Evolutionary conservation across 768 basidiomycete species (phyloP), one percentile per base, ranked within the genome.

Genomic region (Xerocomellus intermedius): DNA sequence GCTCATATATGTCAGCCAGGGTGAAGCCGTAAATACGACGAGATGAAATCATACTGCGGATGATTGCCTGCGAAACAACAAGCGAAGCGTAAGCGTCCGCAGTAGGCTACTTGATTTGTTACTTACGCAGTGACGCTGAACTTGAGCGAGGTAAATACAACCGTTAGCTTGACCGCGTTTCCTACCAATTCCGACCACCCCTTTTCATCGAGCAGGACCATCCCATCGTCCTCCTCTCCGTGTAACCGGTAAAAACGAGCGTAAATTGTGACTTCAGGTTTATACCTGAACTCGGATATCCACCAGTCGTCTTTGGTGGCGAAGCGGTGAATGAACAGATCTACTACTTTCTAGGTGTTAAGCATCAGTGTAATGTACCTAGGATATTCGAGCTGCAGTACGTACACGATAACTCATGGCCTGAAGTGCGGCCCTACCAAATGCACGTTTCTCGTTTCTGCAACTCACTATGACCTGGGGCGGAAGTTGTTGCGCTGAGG

Each of bases 291-390:
- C 44, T 70, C 69, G 36, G 69, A 72, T 69, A 70, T 64, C 70
- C 70, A 70, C 69, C 69, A 70, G 22, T 70, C 69, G 44, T 70
- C 69, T 41, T 70, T 70, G 46, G 70, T 70, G 21, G 69, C 69
- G 36, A 70, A 70, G 22, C 69, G 71, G 33, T 70, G 71, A 5
- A 70, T 65, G 52, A 70, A 70, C 24, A 72, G 17, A 21, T 70
- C 69, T 36, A 60, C 59, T 28, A 54, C 69, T 67, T 69, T 70
- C 69, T 70, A 52, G n/a, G n/a, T 35, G 38, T 35, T 21, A 19
- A 8, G 32, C 14, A 38, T 70, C 49, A 65, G 54, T 36, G 47
- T 26, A 21, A 35, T 54, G 39, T 46, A 19, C 24, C 21, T 13
- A 38, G 35, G 19, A 22, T 16, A 33, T 12, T 50, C 3, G n/a